Base-by-base conservation (phyloP, 2,329 filamentous ascomycete species). In the Torrubiellomyces zombiae region DNA sequence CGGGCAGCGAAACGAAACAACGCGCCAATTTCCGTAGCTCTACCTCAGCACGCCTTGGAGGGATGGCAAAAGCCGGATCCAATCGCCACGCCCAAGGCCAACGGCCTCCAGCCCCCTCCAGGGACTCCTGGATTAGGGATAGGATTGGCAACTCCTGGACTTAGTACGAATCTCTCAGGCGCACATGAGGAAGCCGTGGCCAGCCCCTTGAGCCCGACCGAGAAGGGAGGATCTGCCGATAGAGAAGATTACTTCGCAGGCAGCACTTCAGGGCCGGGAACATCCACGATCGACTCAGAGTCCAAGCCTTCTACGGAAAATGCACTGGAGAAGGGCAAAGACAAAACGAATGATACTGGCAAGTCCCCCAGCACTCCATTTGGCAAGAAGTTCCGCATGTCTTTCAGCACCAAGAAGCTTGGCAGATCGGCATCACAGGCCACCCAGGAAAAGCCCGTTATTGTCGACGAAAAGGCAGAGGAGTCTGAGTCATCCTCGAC, bases 311-410 rank as follows among this genome's bases (percentile, higher is more conserved):
- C 67, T 1, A 55, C 50, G n/a, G 70, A 52, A 3, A 45, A 47
- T 14, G 44, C 63, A 23, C 53, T 60, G 27, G 56, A 55, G 1
- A 60, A 58, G 28, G 50, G 56, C 5, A 56, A 53, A 35, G 53
- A 56, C 4, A 60, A 57, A 36, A 47, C 55, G 9, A 44, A 42
- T 16, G 52, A 58, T 12, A 74, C 60, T 28, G 53, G 58, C 9
- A 78, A 79, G 38, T 54, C 59, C 3, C 55, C 56, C 4, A 55
- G 60, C 28, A 74, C 66, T 3, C 57, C 81, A 5, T 91, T 92
- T 45, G 72, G 77, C 21, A 89, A 85, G 54, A 89, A 86, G 53
- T 85, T 92, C 48, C 72, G 77, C 23, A 76, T 80, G 68, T 72
- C 75, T 1, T 83, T 86, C 41, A 74, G 75, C 37, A 76, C 75